These are phyloP conservation scores for Trametes cinnabarina DNA, from an alignment of 768 basidiomycete species.

Conservation along the genomic window DNA sequence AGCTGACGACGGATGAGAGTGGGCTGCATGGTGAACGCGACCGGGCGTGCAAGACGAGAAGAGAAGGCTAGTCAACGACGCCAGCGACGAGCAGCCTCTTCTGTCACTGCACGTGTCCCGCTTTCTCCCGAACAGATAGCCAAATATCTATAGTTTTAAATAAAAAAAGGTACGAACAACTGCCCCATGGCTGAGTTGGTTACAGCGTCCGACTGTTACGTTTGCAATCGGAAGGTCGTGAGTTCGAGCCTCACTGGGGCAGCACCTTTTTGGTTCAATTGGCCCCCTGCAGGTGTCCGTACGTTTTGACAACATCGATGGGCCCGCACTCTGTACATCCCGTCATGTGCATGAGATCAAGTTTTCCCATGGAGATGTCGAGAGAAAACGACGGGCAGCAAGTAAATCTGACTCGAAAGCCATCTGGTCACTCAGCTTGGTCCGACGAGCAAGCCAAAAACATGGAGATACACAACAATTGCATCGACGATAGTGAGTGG, in stretches of 20 bases:
- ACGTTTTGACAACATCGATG: too few species aligned
- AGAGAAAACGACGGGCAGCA: too few species aligned
- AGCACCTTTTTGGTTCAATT: constrained; percentile 14
- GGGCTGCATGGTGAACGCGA: constrained; percentile 62
- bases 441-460: too few species aligned
- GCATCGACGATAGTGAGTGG: constrained; percentile 16
- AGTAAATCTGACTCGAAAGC: too few species aligned
- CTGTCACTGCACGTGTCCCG: constrained; percentile 6
- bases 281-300: too few species aligned
- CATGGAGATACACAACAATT: constrained; percentile 7
- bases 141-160: neutral
- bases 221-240: constrained; percentile 58
- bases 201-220: constrained; percentile 75
- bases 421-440: too few species aligned
- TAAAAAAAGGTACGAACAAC: neutral
- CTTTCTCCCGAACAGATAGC: constrained; percentile 1
- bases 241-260: constrained; percentile 64
- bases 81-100: neutral
- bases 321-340: too few species aligned
- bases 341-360: too few species aligned
- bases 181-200: constrained; percentile 80
- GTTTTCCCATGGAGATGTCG: too few species aligned
- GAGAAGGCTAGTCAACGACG: constrained; percentile 4
- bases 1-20: constrained; percentile 84
- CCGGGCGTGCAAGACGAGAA: constrained; percentile 11